Evolutionary conservation across 1,139 yeast species (phyloP).

Genomic region (Martiniozyma asiatica): DNA sequence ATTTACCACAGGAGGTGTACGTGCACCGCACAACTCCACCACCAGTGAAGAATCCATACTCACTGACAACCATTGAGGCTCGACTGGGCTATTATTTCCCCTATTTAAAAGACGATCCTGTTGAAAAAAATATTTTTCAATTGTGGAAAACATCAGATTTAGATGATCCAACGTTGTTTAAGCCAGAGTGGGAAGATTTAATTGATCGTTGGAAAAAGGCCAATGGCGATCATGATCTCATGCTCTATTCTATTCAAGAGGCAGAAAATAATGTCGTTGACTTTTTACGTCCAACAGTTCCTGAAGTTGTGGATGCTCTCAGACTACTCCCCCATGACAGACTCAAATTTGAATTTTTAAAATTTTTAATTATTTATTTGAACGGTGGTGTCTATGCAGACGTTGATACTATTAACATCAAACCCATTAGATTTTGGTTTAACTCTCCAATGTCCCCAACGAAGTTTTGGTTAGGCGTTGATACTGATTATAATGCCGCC

Average conservation of each 20-base stretch:
- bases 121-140: conserved; percentile 82
- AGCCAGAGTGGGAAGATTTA: conserved; percentile 34
- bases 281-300: conserved; percentile 40
- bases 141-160: conserved; percentile 66
- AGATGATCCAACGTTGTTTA: too few relatives aligned
- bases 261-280: conserved; percentile 44
- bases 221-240: conserved; percentile 52
- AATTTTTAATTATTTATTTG: conserved; percentile 52
- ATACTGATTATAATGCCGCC: conserved; percentile 55
- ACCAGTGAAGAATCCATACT: conserved; percentile 17
- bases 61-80: conserved; percentile 24
- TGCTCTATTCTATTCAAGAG: conserved; percentile 46
- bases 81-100: conserved; percentile 54
- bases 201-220: conserved; percentile 40
- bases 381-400: conserved; percentile 71
- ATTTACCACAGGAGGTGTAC: too few relatives aligned
- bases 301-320: conserved; percentile 51
- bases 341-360: conserved; percentile 58
- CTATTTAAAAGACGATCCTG: conserved; percentile 37
- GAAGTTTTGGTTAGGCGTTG: conserved; percentile 44
- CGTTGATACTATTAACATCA: conserved; percentile 50
- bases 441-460: conserved; percentile 9
- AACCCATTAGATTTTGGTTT: conserved; percentile 36
- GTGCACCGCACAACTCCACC: too few relatives aligned
- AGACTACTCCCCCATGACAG: conserved; percentile 49